Percentiles rank a stretch among this genome's conserved stretches.
Evolutionary conservation across 2,329 filamentous ascomycete genomes (phyloP).

Genomic region (Pseudogymnoascus sp.): DNA sequence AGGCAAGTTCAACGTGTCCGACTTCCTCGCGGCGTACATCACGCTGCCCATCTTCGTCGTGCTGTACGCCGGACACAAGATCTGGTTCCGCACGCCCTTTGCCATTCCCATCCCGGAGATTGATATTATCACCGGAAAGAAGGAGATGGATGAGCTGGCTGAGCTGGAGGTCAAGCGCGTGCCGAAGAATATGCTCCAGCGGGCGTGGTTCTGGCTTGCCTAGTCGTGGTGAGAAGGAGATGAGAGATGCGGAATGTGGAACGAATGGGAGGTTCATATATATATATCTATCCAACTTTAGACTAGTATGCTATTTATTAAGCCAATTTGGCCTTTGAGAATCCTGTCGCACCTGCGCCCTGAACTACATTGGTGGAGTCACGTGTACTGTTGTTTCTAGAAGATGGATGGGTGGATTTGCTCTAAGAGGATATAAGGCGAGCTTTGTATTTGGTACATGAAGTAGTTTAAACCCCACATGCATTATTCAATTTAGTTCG

Average conservation of each 20-base stretch:
- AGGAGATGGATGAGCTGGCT: constrained; percentile 47
- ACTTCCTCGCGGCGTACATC: constrained; percentile 61
- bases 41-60: constrained; percentile 54
- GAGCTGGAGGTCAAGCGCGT: constrained; percentile 43
- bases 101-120: constrained; percentile 41
- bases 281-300: constrained; percentile 6
- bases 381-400: background rate
- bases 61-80: constrained; percentile 56
- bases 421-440: background rate
- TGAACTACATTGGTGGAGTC: background rate
- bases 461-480: background rate
- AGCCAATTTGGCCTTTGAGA: background rate
- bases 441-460: background rate
- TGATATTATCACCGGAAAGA: constrained; percentile 51
- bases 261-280: background rate
- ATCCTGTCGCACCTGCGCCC: background rate
- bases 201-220: constrained; percentile 50
- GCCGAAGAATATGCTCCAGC: constrained; percentile 45
- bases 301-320: constrained; percentile 8
- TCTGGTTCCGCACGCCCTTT: constrained; percentile 38
- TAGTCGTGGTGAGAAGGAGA: constrained; percentile 20
- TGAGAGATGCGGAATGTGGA: background rate
- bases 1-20: constrained; percentile 51
- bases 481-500: background rate
- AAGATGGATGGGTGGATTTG: background rate